Percentiles rank a stretch among this genome's conserved stretches.
Conservation (phyloP, 495 filamentous ascomycete genomes). For the Neurospora tetrasperma region DNA sequence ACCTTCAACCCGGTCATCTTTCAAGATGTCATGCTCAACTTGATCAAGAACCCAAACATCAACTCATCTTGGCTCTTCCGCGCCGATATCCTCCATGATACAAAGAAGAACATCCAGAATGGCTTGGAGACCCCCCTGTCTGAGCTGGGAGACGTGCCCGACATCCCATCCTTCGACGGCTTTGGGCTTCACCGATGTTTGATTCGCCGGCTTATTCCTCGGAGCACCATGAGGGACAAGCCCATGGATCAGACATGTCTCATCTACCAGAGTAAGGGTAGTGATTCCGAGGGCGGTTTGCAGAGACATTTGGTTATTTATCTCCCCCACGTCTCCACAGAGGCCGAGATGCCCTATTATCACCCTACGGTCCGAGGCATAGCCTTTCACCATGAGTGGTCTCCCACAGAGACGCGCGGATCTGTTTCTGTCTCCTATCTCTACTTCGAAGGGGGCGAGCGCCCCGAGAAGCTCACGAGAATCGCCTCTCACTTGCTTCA, state of each 20-base stretch:
- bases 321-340: conserved; percentile 55
- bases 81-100: conserved; percentile 65
- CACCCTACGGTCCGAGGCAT: conserved; percentile 65
- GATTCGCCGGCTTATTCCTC: conserved; percentile 65
- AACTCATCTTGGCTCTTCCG: conserved; percentile 75
- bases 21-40: conserved; percentile 53
- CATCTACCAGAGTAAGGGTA: conserved; percentile 38
- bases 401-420: conserved; percentile 27
- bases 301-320: conserved; percentile 58
- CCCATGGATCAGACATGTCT: conserved; percentile 72
- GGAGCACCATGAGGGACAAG: conserved; percentile 66
- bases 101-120: conserved; percentile 6
- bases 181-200: conserved; percentile 35
- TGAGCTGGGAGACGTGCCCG: not conserved
- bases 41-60: conserved; percentile 78
- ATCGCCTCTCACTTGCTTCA: conserved; percentile 61
- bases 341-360: conserved; percentile 69
- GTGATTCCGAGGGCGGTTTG: conserved; percentile 3
- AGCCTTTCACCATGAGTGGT: conserved; percentile 62
- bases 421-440: conserved; percentile 58
- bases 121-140: conserved; percentile 8
- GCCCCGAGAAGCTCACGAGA: conserved; percentile 48
- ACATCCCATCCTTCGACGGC: conserved; percentile 15
- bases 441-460: conserved; percentile 40
- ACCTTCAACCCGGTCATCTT: conserved; percentile 51